These are phyloP conservation scores for Pleurotus pulmonarius DNA, from an alignment of 768 basidiomycete genomes.

Conservation along the genomic window DNA sequence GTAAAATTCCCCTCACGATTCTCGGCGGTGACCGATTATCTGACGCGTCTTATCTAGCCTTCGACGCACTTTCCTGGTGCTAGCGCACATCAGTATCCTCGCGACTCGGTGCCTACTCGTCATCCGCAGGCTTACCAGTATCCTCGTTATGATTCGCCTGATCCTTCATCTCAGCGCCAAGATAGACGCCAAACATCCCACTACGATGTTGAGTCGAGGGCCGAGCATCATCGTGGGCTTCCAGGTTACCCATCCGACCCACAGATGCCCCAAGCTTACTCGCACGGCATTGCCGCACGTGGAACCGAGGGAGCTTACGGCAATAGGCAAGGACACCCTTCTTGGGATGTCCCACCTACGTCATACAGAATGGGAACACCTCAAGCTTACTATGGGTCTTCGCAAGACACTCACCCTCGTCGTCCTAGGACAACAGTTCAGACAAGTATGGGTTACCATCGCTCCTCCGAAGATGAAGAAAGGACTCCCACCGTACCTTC, in stretches of 20 bases:
- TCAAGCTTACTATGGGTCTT: neutral
- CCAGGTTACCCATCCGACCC: conserved; percentile 6
- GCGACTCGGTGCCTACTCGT: neutral
- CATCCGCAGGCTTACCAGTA: conserved; percentile 1
- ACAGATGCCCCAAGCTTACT: neutral
- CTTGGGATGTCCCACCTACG: conserved; percentile 6
- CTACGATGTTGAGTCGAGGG: neutral
- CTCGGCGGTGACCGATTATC: neutral
- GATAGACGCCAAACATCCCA: neutral
- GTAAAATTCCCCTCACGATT: conserved; percentile 3
- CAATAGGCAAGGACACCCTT: conserved; percentile 1
- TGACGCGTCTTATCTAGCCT: neutral
- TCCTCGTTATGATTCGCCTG: neutral
- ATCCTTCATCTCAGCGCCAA: neutral
- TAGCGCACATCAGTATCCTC: neutral
- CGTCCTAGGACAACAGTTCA: conserved; percentile 21
- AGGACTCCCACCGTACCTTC: conserved; percentile 29
- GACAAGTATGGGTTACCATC: conserved; percentile 17
- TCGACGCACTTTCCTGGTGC: neutral
- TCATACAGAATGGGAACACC: neutral
- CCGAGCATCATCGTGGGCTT: conserved; percentile 1
- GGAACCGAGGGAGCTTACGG: neutral
- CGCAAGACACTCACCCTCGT: conserved; percentile 11
- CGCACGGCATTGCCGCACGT: neutral
- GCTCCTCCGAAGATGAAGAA: conserved; percentile 28